Evolutionary conservation across 225 moss, liverwort and hornwort genomes (phyloP).

Genomic region (Bryoerythrophyllum caledonicum): DNA sequence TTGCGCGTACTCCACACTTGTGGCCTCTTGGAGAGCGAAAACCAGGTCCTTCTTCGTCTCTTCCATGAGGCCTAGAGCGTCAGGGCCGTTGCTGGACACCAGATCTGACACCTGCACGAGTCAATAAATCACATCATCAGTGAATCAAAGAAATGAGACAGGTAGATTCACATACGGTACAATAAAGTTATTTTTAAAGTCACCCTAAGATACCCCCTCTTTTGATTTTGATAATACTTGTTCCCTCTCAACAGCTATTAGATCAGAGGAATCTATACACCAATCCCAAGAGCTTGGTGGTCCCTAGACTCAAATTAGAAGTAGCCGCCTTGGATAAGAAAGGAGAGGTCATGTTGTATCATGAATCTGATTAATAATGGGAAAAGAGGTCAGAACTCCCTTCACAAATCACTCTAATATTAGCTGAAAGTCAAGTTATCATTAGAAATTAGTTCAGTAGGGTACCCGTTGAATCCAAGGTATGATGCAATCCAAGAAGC

Average conservation of each 20-base stretch:
- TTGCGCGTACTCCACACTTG: slow-evolving; percentile 77
- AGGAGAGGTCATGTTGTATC: no score
- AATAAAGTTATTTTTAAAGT: no score
- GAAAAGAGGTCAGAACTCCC: no score
- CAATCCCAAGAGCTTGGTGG: no score
- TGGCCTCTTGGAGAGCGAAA: slow-evolving; percentile 76
- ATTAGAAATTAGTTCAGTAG: not conserved
- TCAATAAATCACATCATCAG: slow-evolving; percentile 1
- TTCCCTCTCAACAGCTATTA: no score
- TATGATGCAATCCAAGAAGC: slow-evolving; percentile 89
- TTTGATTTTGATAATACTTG: no score
- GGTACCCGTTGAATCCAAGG: slow-evolving; percentile 95
- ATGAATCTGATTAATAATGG: no score
- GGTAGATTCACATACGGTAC: not conserved
- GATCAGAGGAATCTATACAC: no score
- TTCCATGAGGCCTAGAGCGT: slow-evolving; percentile 61
- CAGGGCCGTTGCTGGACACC: slow-evolving; percentile 71
- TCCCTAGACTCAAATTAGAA: no score
- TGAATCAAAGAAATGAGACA: not conserved
- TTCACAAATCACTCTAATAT: no score
- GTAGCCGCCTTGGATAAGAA: no score
- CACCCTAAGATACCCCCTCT: no score
- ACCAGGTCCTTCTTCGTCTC: slow-evolving; percentile 84
- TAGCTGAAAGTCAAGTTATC: not conserved
- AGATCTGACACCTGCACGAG: slow-evolving; percentile 74